phyloP scores from a whole-genome alignment of 306 rosid genomes.

The Begonia loranthoides region DNA sequence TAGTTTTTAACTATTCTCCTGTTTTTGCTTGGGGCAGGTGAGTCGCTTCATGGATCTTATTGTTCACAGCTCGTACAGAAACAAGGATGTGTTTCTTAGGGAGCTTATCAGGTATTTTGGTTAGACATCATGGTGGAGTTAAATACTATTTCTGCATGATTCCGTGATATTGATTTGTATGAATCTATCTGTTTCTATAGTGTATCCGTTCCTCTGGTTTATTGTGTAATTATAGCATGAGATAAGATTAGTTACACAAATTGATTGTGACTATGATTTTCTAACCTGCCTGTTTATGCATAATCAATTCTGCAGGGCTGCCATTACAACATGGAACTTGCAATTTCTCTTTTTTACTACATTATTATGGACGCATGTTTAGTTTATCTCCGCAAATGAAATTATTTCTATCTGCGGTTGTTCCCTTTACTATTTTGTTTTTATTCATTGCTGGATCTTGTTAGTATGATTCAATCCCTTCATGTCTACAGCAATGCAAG shows the following conservation, averaged over 20 bases:
- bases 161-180: neutral
- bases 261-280: too few relatives aligned
- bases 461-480: neutral
- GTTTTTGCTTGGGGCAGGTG: constrained; percentile 39
- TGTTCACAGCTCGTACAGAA: constrained; percentile 90
- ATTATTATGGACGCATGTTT: too few relatives aligned
- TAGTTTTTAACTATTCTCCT: constrained; percentile 1
- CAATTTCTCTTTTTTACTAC: too few relatives aligned
- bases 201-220: neutral
- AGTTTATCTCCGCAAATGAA: too few relatives aligned
- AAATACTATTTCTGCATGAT: neutral
- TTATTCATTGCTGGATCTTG: neutral
- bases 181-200: neutral
- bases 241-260: too few relatives aligned
- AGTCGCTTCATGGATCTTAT: constrained; percentile 98
- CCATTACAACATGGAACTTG: too few relatives aligned
- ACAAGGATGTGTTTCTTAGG: constrained; percentile 93
- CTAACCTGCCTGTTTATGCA: too few relatives aligned
- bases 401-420: too few relatives aligned
- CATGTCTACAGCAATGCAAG: constrained; percentile 71
- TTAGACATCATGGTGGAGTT: neutral
- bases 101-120: constrained; percentile 75
- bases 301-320: too few relatives aligned
- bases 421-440: too few relatives aligned
- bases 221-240: too few relatives aligned